Evolutionary conservation across 2,329 filamentous ascomycete genomes (phyloP), one percentile per base, ranked within the genome.

Genomic region (Trichoderma koningiopsis): DNA sequence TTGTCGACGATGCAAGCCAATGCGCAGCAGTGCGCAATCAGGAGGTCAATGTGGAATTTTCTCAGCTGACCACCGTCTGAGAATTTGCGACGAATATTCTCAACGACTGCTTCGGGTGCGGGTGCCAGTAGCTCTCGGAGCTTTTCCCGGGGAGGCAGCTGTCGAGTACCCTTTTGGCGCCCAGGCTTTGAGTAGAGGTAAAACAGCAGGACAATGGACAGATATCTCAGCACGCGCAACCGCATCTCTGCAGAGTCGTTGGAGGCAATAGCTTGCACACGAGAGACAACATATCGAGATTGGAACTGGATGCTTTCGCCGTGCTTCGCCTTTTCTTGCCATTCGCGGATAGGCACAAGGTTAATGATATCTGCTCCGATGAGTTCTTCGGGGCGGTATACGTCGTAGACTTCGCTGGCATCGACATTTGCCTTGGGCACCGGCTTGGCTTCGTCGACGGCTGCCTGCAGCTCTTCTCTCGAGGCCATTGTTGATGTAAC

Each of bases 21-120:
- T 1, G 87, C 91, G 74, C 89, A 91, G 75, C 91, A 88, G 79
- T 94, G 90, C 19, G 91, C 92, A 75, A 89, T 88, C 37, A 94
- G 80, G 71, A 92, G 84, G 76, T 95, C 91, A 37, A 85, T 81
- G 76, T 93, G 88, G 81, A 89, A 91, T 76, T 92, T 92, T 68
- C 88, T 86, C 80, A 95, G 87, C 70, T 87, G 84, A 27, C 86
- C 86, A 40, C 80, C 83, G 53, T 89, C 85, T 1, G 88, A 88
- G 76, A 94, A 95, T 74, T 89, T 91, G 75, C 89, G 85, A 68
- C 89, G 85, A 35, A 93, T 89, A 71, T 84, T 86, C 74, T 91
- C 89, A 47, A 92, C 81, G 8, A 94, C 85, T 0, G 84, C 81
- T 71, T 89, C 86, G 0, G 89, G 87, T 5, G 87, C 86, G 0